phyloP scores from a whole-genome alignment of 257 asterid species.

The Fraxinus excelsior region DNA sequence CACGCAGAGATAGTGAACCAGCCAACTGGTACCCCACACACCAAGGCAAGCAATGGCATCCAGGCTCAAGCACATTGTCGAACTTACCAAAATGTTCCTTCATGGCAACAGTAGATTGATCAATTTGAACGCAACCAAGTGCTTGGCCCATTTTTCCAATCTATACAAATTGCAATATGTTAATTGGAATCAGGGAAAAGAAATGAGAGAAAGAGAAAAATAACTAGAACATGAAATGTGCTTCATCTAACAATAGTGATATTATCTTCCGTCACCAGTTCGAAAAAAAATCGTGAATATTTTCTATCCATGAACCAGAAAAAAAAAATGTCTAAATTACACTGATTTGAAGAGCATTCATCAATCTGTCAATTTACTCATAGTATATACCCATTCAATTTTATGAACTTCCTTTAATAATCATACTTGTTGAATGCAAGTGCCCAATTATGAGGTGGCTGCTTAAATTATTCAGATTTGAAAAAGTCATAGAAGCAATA shows the following conservation, averaged over 20 bases:
- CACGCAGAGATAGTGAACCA: slow-evolving; percentile 41
- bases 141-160: neutral
- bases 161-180: neutral
- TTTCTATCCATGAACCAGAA: neutral
- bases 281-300: neutral
- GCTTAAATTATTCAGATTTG: neutral
- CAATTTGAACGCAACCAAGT: slow-evolving; percentile 41
- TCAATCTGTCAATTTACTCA: neutral
- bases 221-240: neutral
- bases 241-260: neutral
- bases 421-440: neutral
- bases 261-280: neutral
- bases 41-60: slow-evolving; percentile 58
- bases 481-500: neutral
- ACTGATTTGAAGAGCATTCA: neutral
- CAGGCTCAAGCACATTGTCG: slow-evolving; percentile 46
- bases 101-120: slow-evolving; percentile 43
- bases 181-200: neutral
- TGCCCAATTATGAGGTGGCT: neutral
- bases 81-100: slow-evolving; percentile 46
- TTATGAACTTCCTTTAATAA: neutral
- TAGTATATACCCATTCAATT: neutral
- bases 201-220: neutral
- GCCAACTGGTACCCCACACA: slow-evolving; percentile 39
- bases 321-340: no score